These are phyloP conservation scores for Saccharomyces pastorianus DNA, from an alignment of 1,139 yeast species.

Conservation along the genomic window DNA sequence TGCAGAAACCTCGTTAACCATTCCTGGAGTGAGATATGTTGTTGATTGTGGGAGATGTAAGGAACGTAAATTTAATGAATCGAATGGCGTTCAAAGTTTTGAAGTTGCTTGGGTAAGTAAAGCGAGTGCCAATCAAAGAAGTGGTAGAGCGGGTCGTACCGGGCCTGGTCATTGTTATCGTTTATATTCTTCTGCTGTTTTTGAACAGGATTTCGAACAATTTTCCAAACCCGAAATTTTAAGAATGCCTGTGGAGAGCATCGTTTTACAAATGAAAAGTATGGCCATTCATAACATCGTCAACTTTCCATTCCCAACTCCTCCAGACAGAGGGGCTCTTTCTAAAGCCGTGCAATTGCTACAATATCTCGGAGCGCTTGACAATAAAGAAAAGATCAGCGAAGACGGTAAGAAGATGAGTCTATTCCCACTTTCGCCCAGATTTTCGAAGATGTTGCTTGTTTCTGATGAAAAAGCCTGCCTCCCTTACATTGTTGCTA, in stretches of 20 bases:
- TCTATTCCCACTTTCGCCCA: slow-evolving; percentile 84
- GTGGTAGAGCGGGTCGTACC: slow-evolving; percentile 99
- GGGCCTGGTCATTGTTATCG: slow-evolving; percentile 98
- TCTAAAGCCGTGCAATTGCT: slow-evolving; percentile 61
- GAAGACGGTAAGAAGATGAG: slow-evolving; percentile 81
- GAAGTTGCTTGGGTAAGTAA: slow-evolving; percentile 89
- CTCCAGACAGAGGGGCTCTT: slow-evolving; percentile 63
- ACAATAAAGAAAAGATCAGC: slow-evolving; percentile 48
- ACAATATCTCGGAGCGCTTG: slow-evolving; percentile 72
- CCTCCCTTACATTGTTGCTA: slow-evolving; percentile 76
- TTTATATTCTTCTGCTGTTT: slow-evolving; percentile 89
- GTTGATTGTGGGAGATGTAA: slow-evolving; percentile 93
- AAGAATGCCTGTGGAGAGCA: slow-evolving; percentile 93
- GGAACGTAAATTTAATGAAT: slow-evolving; percentile 74
- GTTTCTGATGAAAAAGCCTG: slow-evolving; percentile 84
- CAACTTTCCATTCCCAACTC: slow-evolving; percentile 95
- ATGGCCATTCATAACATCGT: slow-evolving; percentile 90
- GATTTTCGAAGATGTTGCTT: slow-evolving; percentile 83
- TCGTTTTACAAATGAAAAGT: slow-evolving; percentile 87
- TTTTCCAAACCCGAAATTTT: slow-evolving; percentile 85
- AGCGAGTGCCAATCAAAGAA: slow-evolving; percentile 91
- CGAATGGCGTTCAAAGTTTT: slow-evolving; percentile 86
- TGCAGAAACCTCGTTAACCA: slow-evolving; percentile 95
- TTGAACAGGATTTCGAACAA: slow-evolving; percentile 73
- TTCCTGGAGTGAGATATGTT: slow-evolving; percentile 91